A percentile compares a stretch with the other conserved stretches of the same genome.
These are phyloP conservation scores for Sporisorium sorghi DNA, from an alignment of 1,284 basidiomycete species.

Conservation along the genomic window DNA sequence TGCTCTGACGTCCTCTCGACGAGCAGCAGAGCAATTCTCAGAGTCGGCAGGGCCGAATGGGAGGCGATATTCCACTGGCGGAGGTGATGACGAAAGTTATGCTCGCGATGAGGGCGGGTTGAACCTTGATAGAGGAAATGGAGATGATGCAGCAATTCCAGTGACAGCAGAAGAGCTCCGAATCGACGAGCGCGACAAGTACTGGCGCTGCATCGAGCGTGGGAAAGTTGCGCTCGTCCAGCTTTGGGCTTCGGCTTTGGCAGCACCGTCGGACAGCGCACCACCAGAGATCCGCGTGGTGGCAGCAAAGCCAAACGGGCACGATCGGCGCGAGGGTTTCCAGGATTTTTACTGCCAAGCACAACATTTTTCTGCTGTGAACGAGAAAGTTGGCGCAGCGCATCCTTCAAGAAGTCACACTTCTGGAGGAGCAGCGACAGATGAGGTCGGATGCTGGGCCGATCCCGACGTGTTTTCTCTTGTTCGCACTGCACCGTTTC, in stretches of 20 bases:
- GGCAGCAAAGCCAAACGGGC: constrained; percentile 29
- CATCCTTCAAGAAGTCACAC: background rate
- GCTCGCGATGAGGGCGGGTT: background rate
- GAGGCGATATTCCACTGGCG: background rate
- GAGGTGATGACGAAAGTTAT: background rate
- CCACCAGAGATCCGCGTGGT: constrained; percentile 37
- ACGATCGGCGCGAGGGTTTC: constrained; percentile 44
- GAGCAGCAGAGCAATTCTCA: constrained; percentile 2
- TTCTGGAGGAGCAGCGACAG: background rate
- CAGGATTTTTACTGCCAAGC: constrained; percentile 47
- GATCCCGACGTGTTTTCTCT: constrained; percentile 43
- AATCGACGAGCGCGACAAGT: constrained; percentile 28
- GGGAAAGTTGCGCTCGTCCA: constrained; percentile 28
- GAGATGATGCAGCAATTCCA: background rate
- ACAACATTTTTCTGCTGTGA: constrained; percentile 6
- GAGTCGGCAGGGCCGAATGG: background rate
- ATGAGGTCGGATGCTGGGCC: constrained; percentile 38
- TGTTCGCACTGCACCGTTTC: constrained; percentile 20
- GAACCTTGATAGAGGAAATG: background rate
- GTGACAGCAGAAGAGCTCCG: constrained; percentile 22
- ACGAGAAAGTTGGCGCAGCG: background rate
- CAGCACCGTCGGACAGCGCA: background rate
- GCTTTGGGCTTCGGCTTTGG: constrained; percentile 15
- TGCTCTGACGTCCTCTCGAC: constrained; percentile 1
- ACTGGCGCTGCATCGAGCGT: constrained; percentile 30